These are phyloP conservation scores for Phytophthora uliginosa DNA, from an alignment of 352 stramenopile species.

Conservation along the genomic window DNA sequence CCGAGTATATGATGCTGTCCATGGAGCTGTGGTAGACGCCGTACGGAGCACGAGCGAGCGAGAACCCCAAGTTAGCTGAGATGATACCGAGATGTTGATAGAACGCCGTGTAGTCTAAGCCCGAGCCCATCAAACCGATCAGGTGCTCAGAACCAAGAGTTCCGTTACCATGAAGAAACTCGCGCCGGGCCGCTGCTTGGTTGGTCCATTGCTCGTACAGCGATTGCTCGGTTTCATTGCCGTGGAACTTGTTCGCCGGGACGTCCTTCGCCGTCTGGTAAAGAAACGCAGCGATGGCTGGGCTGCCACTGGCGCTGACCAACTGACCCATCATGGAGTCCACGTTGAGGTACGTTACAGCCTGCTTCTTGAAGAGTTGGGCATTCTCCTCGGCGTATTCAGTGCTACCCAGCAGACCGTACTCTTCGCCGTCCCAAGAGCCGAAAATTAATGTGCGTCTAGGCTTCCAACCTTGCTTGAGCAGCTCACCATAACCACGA, in stretches of 20 bases:
- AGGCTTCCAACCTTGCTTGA: conserved; percentile 65
- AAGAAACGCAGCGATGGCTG: conserved; percentile 77
- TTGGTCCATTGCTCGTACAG: conserved; percentile 52
- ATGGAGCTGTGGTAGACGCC: conserved; percentile 87
- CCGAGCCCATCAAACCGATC: conserved; percentile 62
- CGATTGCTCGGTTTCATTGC: conserved; percentile 38
- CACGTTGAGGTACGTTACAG: conserved; percentile 90
- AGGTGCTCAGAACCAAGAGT: conserved; percentile 45
- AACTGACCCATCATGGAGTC: conserved; percentile 76
- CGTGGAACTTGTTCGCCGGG: conserved; percentile 60
- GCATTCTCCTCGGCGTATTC: conserved; percentile 85
- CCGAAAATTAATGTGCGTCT: conserved; percentile 69
- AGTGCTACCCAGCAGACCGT: conserved; percentile 84
- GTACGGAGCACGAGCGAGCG: conserved; percentile 39
- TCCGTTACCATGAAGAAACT: conserved; percentile 19
- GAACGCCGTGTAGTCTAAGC: conserved; percentile 81
- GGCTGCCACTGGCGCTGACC: conserved; percentile 68
- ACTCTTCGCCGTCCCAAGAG: conserved; percentile 69
- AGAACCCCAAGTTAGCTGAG: conserved; percentile 47
- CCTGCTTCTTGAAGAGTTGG: conserved; percentile 58
- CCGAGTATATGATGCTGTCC: conserved; percentile 81
- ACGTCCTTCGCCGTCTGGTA: conserved; percentile 67
- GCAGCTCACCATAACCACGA: conserved; percentile 54
- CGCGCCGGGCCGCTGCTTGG: conserved; percentile 19
- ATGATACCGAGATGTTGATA: conserved; percentile 87